These are phyloP conservation scores for Kwoniella sp. DNA, from an alignment of 768 basidiomycete genomes.

Conservation along the genomic window DNA sequence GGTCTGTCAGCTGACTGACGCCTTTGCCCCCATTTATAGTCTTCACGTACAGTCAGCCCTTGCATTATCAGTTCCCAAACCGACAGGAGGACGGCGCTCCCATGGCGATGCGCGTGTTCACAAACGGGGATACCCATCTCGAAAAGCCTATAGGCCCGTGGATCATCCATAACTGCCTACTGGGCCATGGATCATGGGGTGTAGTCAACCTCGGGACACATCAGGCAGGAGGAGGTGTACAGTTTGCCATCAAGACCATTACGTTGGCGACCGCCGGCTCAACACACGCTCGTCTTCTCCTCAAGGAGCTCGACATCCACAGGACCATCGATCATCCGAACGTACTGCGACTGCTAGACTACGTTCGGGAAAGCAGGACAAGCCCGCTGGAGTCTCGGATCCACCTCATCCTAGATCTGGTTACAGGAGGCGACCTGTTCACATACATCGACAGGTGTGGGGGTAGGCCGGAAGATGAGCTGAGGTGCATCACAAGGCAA, in stretches of 20 bases:
- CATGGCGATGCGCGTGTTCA: too few relatives aligned
- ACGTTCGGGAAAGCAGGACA: neutral
- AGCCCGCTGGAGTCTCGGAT: neutral
- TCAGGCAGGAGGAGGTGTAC: neutral
- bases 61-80: too few relatives aligned
- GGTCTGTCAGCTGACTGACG: neutral
- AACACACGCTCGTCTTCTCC: neutral
- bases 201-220: constrained; percentile 22
- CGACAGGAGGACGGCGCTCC: too few relatives aligned
- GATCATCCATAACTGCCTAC: constrained; percentile 20
- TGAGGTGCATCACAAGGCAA: constrained; percentile 24
- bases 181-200: constrained; percentile 26
- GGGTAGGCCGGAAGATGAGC: constrained; percentile 19
- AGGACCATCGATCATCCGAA: constrained; percentile 23
- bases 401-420: constrained; percentile 23
- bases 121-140: too few relatives aligned
- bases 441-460: constrained; percentile 17
- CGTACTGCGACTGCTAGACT: constrained; percentile 19
- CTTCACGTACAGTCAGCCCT: neutral
- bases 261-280: neutral
- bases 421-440: constrained; percentile 32
- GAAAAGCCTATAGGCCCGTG: constrained; percentile 5
- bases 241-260: constrained; percentile 28
- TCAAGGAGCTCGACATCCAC: constrained; percentile 15
- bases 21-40: neutral